Evolutionary conservation across 2,329 filamentous ascomycete genomes (phyloP).

Genomic region (Diaporthe sp.): DNA sequence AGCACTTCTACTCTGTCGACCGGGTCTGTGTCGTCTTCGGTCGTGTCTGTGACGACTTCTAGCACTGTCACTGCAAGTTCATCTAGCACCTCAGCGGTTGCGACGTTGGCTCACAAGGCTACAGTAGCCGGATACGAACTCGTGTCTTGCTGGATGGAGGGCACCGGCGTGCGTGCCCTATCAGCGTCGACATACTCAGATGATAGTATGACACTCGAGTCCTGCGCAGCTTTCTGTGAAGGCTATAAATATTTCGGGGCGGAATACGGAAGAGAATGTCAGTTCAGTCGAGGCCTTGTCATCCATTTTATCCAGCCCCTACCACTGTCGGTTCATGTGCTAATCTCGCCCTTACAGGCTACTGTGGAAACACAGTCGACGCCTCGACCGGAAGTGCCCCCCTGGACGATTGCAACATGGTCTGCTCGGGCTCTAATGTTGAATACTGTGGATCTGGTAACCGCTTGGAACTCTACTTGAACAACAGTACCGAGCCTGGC

Average conservation of each 20-base stretch:
- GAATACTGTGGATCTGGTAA: constrained; percentile 20
- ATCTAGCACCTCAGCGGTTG: constrained; percentile 39
- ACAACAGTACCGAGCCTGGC: background rate
- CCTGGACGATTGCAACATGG: constrained; percentile 50
- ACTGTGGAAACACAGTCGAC: constrained; percentile 51
- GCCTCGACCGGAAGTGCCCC: constrained; percentile 45
- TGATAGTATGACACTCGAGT: constrained; percentile 51
- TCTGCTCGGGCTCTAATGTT: constrained; percentile 42
- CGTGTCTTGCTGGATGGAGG: constrained; percentile 58
- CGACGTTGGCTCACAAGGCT: constrained; percentile 49
- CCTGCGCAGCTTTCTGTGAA: constrained; percentile 48
- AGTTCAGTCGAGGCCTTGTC: constrained; percentile 1
- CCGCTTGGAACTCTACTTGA: constrained; percentile 15
- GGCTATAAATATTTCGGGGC: constrained; percentile 50
- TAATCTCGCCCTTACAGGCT: constrained; percentile 40
- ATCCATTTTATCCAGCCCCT: background rate
- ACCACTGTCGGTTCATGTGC: constrained; percentile 14
- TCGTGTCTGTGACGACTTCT: constrained; percentile 39
- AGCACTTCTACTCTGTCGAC: constrained; percentile 37
- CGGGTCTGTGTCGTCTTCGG: background rate
- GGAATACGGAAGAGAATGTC: constrained; percentile 51
- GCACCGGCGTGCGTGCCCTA: constrained; percentile 48
- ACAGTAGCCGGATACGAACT: constrained; percentile 56
- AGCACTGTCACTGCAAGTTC: constrained; percentile 23
- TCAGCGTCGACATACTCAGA: constrained; percentile 44